phyloP scores from a whole-genome alignment of 306 rosid species.

The Cucurbita pepo region DNA sequence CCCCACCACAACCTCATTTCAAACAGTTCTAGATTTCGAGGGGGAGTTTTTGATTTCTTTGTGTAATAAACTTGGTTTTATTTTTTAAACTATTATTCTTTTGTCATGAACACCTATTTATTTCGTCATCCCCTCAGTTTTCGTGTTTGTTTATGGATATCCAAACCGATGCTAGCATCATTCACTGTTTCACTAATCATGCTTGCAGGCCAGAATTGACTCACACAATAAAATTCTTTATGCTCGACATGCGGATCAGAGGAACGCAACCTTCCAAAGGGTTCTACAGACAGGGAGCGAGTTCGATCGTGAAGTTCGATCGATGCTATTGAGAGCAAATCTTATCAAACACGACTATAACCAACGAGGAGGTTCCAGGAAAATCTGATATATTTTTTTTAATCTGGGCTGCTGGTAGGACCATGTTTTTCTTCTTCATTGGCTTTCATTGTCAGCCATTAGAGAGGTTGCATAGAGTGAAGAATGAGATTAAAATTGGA shows the following conservation, averaged over 20 bases:
- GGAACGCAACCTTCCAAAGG: conserved; percentile 91
- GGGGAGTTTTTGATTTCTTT: not conserved
- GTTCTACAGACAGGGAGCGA: conserved; percentile 75
- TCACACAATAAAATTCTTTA: conserved; percentile 94
- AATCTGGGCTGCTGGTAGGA: not conserved
- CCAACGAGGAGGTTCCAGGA: conserved; percentile 40
- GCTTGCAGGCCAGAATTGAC: conserved; percentile 87
- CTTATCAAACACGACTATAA: conserved; percentile 78
- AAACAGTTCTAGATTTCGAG: not conserved
- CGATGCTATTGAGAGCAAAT: conserved; percentile 83
- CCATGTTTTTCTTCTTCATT: not conserved
- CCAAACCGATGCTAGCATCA: not conserved
- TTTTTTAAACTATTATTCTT: not conserved
- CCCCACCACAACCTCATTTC: not conserved
- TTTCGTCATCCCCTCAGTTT: not conserved
- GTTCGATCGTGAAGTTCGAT: conserved; percentile 68
- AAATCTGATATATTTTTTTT: conserved; percentile 26
- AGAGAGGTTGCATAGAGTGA: not conserved
- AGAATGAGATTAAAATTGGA: not conserved
- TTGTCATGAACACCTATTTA: not conserved
- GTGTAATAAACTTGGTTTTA: too few species aligned
- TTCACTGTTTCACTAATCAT: not conserved
- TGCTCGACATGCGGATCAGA: conserved; percentile 94
- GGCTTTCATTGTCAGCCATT: not conserved
- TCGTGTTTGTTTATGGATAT: not conserved